These are phyloP conservation scores for Teunomyces atbi DNA, from an alignment of 805 yeast species.

Conservation along the genomic window DNA sequence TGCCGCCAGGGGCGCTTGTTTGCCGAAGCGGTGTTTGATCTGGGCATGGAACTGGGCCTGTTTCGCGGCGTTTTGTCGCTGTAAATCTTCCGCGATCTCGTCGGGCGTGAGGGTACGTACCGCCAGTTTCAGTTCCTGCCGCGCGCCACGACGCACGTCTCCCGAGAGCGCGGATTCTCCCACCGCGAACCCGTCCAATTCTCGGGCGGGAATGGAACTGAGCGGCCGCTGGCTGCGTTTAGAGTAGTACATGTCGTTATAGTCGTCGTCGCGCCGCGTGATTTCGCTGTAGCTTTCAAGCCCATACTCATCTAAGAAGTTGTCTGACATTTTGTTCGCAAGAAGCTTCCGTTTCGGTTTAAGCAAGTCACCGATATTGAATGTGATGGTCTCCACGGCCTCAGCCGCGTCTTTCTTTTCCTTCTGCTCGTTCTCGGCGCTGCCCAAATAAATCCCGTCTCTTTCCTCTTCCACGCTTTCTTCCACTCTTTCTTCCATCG, in stretches of 20 bases:
- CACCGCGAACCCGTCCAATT: conserved; percentile 36
- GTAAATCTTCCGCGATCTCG: conserved; percentile 26
- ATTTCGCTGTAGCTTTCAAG: conserved; percentile 29
- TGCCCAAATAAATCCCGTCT: conserved; percentile 42
- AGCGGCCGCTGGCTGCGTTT: conserved; percentile 18
- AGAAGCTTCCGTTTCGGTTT: conserved; percentile 27
- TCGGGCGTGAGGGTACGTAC: conserved; percentile 20
- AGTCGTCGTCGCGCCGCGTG: conserved; percentile 24
- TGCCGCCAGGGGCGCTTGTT: conserved; percentile 4
- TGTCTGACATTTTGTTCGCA: conserved; percentile 26
- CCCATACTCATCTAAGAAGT: conserved; percentile 41
- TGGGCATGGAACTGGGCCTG: conserved; percentile 27
- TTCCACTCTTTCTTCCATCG: conserved; percentile 10
- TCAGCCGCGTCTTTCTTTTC: conserved; percentile 3
- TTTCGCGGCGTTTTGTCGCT: conserved; percentile 22
- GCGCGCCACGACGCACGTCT: neutral
- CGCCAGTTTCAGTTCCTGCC: conserved; percentile 7
- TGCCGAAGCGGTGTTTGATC: conserved; percentile 26
- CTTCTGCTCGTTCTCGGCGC: neutral
- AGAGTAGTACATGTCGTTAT: conserved; percentile 20
- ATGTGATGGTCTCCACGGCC: conserved; percentile 8
- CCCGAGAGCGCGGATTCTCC: conserved; percentile 23
- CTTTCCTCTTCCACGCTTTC: conserved; percentile 5
- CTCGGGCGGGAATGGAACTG: conserved; percentile 22
- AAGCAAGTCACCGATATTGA: conserved; percentile 23